phyloP scores from a whole-genome alignment of 2,329 filamentous ascomycete genomes.

The Talaromyces atroroseus region DNA sequence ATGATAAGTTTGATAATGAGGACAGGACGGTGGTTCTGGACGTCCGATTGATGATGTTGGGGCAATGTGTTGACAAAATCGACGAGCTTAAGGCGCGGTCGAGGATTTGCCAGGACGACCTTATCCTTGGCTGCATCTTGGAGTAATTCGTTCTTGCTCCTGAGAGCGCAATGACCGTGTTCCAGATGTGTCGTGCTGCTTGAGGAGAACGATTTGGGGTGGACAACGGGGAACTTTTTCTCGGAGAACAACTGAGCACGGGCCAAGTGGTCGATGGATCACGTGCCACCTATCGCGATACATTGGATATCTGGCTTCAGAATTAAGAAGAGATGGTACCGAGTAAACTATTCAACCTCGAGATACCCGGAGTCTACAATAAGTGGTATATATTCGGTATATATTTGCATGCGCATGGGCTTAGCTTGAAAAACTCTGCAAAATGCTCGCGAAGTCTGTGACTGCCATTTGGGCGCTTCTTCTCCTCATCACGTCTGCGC shows the following conservation, averaged over 20 bases:
- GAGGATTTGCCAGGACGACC: conserved; percentile 33
- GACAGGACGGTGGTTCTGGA: conserved; percentile 20
- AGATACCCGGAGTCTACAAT: not conserved
- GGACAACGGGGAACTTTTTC: conserved; percentile 18
- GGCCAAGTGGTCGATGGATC: conserved; percentile 7
- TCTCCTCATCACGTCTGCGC: conserved; percentile 53
- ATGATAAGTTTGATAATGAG: conserved; percentile 17
- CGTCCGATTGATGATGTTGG: not conserved
- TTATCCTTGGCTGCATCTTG: conserved; percentile 36
- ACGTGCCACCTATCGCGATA: conserved; percentile 11
- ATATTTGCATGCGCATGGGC: not conserved
- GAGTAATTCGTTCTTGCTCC: not conserved
- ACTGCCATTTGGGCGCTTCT: conserved; percentile 44
- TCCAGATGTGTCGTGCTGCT: not conserved
- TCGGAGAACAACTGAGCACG: conserved; percentile 9
- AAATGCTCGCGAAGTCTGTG: conserved; percentile 25
- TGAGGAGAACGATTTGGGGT: not conserved
- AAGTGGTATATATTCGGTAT: not conserved
- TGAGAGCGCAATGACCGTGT: conserved; percentile 6
- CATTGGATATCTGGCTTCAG: conserved; percentile 28
- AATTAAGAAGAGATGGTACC: conserved; percentile 5
- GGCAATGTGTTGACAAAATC: conserved; percentile 25
- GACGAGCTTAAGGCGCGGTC: conserved; percentile 31
- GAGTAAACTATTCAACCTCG: not conserved
- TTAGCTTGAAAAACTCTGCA: not conserved